A percentile compares a stretch with the other conserved stretches of the same genome.
Evolutionary conservation across 2,329 filamentous ascomycete genomes (phyloP).

Genomic region (Cyanodermella asteris): DNA sequence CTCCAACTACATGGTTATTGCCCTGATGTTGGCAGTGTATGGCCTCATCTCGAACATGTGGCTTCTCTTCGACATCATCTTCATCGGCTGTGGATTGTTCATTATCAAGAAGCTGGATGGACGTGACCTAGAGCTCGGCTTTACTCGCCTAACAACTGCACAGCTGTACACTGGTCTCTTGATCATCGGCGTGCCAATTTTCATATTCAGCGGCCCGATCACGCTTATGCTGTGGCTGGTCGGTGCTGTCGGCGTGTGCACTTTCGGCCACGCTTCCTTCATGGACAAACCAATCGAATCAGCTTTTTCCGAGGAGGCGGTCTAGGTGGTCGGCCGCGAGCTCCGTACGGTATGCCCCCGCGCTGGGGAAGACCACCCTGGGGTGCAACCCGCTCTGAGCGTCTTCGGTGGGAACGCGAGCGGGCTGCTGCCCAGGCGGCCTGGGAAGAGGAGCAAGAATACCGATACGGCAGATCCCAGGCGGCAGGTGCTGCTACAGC

Average conservation of each 20-base stretch:
- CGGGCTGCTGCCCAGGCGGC: too few relatives aligned
- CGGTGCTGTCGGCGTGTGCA: slow-evolving; percentile 80
- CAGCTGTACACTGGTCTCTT: slow-evolving; percentile 86
- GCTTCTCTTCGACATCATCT: slow-evolving; percentile 77
- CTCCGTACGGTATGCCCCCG: slow-evolving; percentile 76
- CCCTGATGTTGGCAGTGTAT: slow-evolving; percentile 91
- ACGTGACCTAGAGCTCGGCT: slow-evolving; percentile 68
- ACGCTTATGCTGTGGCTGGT: slow-evolving; percentile 82
- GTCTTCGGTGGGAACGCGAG: too few relatives aligned
- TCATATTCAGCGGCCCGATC: slow-evolving; percentile 67
- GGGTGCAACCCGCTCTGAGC: too few relatives aligned
- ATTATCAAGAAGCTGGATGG: slow-evolving; percentile 80
- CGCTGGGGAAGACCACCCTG: slow-evolving; percentile 99
- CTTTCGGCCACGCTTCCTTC: slow-evolving; percentile 82
- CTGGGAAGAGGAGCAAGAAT: slow-evolving; percentile 37
- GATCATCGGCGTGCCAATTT: slow-evolving; percentile 62
- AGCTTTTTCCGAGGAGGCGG: slow-evolving; percentile 99
- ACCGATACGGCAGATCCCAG: slow-evolving; percentile 27
- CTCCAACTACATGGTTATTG: slow-evolving; percentile 91
- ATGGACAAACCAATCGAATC: slow-evolving; percentile 99
- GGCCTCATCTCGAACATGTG: slow-evolving; percentile 69
- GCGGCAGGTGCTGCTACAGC: too few relatives aligned
- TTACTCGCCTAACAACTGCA: slow-evolving; percentile 61
- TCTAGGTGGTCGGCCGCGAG: slow-evolving; percentile 99
- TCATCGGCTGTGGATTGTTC: slow-evolving; percentile 72